These are phyloP conservation scores for Saccharomycopsis fodiens DNA, from an alignment of 805 yeast species.

Conservation along the genomic window DNA sequence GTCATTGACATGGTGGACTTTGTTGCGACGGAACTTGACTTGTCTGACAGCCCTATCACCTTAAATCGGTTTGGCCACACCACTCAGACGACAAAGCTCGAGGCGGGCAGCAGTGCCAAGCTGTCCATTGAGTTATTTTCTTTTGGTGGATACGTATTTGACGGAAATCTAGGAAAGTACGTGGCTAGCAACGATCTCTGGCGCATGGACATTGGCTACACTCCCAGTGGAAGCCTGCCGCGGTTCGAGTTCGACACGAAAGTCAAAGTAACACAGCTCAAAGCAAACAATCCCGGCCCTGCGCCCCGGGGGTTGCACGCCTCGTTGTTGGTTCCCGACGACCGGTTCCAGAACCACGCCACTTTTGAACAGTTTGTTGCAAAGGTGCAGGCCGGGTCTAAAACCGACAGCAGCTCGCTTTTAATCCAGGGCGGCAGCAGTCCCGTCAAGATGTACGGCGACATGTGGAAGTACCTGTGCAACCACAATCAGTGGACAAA, in stretches of 20 bases:
- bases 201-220: conserved; percentile 9
- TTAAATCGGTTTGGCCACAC: conserved; percentile 18
- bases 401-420: neutral
- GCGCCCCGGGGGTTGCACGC: conserved; percentile 17
- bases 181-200: conserved; percentile 13
- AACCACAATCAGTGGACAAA: conserved; percentile 11
- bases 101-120: neutral
- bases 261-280: neutral
- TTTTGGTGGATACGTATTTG: conserved; percentile 10
- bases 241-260: neutral
- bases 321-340: conserved; percentile 3
- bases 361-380: neutral
- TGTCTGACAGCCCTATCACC: conserved; percentile 8
- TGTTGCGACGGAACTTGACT: neutral
- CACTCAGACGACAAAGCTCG: neutral
- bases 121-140: neutral
- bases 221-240: neutral
- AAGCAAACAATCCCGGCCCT: conserved; percentile 13
- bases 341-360: neutral
- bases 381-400: neutral
- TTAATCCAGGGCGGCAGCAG: conserved; percentile 19
- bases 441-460: conserved; percentile 15
- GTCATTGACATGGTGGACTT: conserved; percentile 44
- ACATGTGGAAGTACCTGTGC: conserved; percentile 16
- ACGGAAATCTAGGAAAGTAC: conserved; percentile 11